A percentile compares a stretch with the other conserved stretches of the same genome.
These are phyloP conservation scores for Wallacemonas collosoma DNA, from an alignment of 208 protist genomes.

Conservation along the genomic window DNA sequence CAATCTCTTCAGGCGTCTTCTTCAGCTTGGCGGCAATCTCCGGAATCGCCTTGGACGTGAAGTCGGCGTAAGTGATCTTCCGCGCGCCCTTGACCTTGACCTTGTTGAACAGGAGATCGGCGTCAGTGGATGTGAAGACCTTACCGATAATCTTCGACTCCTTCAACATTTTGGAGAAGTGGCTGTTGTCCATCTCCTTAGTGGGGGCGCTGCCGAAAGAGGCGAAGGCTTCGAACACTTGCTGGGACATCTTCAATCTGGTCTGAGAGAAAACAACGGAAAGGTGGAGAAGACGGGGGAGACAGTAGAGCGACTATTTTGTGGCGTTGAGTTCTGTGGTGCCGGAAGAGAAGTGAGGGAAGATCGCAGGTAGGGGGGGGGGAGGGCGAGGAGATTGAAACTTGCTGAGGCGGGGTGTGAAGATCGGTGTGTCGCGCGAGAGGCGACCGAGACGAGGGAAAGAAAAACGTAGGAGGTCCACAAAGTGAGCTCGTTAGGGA, in stretches of 20 bases:
- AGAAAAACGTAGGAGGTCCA: too few species aligned
- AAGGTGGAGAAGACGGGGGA: too few species aligned
- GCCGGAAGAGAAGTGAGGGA: too few species aligned
- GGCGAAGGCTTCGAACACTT: constrained; percentile 82
- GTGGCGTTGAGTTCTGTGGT: too few species aligned
- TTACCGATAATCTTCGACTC: constrained; percentile 91
- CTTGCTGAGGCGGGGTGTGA: too few species aligned
- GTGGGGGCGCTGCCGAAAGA: constrained; percentile 83
- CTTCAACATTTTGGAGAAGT: constrained; percentile 93
- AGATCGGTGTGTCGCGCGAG: too few species aligned
- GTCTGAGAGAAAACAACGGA: background rate
- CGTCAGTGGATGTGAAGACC: constrained; percentile 85
- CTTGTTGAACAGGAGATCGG: constrained; percentile 92
- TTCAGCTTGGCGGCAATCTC: constrained; percentile 89
- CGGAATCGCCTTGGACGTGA: constrained; percentile 69
- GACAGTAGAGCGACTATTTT: too few species aligned
- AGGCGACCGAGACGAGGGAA: too few species aligned
- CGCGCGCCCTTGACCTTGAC: constrained; percentile 88
- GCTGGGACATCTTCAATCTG: constrained; percentile 35
- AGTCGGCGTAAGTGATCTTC: constrained; percentile 80
- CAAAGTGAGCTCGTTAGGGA: too few species aligned
- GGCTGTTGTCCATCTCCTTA: constrained; percentile 91
- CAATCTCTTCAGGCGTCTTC: constrained; percentile 73
- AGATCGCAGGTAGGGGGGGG: too few species aligned
- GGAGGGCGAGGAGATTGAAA: too few species aligned